phyloP scores from a whole-genome alignment of 352 stramenopile genomes.

The Phytophthora quininea region DNA sequence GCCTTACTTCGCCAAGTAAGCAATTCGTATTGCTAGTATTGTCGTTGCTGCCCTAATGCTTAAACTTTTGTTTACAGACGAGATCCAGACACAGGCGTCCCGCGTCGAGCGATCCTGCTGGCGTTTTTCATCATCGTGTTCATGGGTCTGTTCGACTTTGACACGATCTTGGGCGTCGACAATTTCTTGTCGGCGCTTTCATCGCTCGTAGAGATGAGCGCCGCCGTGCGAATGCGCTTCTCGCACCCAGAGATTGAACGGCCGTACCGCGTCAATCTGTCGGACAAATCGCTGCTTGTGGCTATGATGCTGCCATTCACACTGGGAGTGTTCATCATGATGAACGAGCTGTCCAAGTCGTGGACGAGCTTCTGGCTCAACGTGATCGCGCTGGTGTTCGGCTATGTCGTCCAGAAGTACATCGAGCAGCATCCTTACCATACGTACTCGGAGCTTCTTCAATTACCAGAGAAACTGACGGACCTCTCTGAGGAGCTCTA shows the following conservation, averaged over 20 bases:
- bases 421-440: slow-evolving; percentile 71
- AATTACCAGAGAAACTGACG: slow-evolving; percentile 36
- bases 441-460: slow-evolving; percentile 55
- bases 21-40: not conserved
- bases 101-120: slow-evolving; percentile 69
- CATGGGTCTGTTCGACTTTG: slow-evolving; percentile 83
- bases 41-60: not conserved
- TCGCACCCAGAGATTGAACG: slow-evolving; percentile 75
- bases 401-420: slow-evolving; percentile 65
- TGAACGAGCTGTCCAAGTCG: slow-evolving; percentile 86
- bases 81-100: slow-evolving; percentile 58
- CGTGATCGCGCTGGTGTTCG: slow-evolving; percentile 46
- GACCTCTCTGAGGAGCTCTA: slow-evolving; percentile 63
- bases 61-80: slow-evolving; percentile 37
- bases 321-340: slow-evolving; percentile 71
- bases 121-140: slow-evolving; percentile 81
- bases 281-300: slow-evolving; percentile 56
- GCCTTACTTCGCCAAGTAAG: slow-evolving; percentile 77
- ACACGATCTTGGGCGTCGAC: slow-evolving; percentile 80
- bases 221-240: slow-evolving; percentile 79
- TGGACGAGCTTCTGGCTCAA: slow-evolving; percentile 71
- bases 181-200: slow-evolving; percentile 83
- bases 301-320: slow-evolving; percentile 62
- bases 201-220: slow-evolving; percentile 78
- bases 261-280: slow-evolving; percentile 78